These are phyloP conservation scores for Eucalyptus erythrocorys DNA, from an alignment of 345 rosid genomes.

Conservation along the genomic window DNA sequence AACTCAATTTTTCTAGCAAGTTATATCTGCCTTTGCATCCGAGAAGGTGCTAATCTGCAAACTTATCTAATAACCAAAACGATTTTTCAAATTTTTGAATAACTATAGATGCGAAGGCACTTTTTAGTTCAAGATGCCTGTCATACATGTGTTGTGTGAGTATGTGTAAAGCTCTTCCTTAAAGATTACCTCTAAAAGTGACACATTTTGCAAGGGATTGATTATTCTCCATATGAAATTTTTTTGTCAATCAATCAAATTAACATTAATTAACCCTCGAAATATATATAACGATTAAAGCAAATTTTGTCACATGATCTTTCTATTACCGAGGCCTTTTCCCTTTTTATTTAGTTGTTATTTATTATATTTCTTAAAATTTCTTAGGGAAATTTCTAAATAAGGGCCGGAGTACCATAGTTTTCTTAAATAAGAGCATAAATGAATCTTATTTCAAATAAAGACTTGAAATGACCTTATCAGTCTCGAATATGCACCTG, in stretches of 20 bases:
- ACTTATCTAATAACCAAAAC: background rate
- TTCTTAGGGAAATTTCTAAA: background rate
- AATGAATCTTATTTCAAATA: too few species aligned
- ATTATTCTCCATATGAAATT: background rate
- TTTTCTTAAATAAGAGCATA: too few species aligned
- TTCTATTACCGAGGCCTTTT: accelerated
- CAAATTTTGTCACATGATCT: background rate
- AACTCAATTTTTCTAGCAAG: background rate
- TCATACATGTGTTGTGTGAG: background rate
- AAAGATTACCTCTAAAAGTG: background rate
- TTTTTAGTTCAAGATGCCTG: background rate
- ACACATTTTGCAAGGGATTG: background rate
- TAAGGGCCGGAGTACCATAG: accelerated
- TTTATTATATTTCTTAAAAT: background rate
- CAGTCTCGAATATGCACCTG: accelerated
- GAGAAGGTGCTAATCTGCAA: background rate
- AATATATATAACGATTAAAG: background rate
- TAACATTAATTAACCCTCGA: background rate
- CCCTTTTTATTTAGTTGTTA: background rate
- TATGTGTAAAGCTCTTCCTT: background rate
- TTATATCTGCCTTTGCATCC: background rate
- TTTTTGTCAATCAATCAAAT: background rate
- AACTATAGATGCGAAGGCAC: background rate
- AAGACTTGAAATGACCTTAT: too few species aligned
- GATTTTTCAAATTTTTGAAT: background rate